These are phyloP conservation scores for Fusarium poae DNA, from an alignment of 2,329 filamentous ascomycete species.

Conservation along the genomic window DNA sequence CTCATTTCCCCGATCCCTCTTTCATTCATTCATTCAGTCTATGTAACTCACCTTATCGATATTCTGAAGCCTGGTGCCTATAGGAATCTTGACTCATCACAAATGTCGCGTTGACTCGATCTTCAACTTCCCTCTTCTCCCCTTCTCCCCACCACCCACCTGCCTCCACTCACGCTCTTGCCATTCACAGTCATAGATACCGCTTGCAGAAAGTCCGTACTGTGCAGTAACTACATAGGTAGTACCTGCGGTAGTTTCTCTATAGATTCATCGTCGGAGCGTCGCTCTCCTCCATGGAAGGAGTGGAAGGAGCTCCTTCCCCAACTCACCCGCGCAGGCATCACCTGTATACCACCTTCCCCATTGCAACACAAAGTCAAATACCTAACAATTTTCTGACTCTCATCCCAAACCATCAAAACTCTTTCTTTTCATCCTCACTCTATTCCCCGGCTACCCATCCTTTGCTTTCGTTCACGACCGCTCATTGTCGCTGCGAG, in stretches of 20 bases:
- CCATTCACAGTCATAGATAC: neutral
- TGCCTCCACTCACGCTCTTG: neutral
- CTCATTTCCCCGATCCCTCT: neutral
- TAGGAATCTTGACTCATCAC: neutral
- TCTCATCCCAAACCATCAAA: neutral
- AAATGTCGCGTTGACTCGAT: neutral
- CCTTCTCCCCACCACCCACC: neutral
- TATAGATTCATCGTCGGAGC: neutral
- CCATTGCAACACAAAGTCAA: neutral
- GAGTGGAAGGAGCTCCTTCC: conserved; percentile 29
- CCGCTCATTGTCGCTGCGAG: conserved; percentile 14
- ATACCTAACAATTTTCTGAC: neutral
- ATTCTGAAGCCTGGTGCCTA: neutral
- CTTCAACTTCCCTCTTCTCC: neutral
- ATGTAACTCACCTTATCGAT: neutral
- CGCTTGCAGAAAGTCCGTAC: neutral
- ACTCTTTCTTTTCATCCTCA: conserved; percentile 19
- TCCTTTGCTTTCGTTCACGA: conserved; percentile 17
- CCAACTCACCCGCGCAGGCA: neutral
- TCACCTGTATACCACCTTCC: neutral
- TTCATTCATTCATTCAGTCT: neutral
- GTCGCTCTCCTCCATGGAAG: conserved; percentile 1
- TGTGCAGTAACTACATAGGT: neutral
- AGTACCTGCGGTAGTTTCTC: neutral
- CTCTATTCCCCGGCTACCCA: conserved; percentile 16